Evolutionary conservation across 768 basidiomycete species (phyloP).

Genomic region (Erythrobasidium yunnanense): DNA sequence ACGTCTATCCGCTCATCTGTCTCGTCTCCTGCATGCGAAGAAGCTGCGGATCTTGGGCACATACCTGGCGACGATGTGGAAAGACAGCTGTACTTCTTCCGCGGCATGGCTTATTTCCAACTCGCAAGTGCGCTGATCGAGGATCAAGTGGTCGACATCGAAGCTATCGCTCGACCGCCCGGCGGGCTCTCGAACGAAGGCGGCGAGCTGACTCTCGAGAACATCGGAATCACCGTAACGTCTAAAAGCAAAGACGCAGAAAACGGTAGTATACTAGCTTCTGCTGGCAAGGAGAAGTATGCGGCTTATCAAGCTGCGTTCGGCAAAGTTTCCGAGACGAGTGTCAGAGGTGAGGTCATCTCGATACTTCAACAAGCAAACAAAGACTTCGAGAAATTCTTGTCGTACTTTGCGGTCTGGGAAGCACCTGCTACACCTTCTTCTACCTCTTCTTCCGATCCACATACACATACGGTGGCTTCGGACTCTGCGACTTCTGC

Average conservation of each 20-base stretch:
- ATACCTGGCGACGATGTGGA: conserved; percentile 79
- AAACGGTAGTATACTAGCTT: too few species aligned
- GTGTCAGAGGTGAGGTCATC: conserved; percentile 56
- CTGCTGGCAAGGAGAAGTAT: too few species aligned
- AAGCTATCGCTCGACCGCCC: conserved; percentile 51
- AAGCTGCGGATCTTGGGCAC: conserved; percentile 28
- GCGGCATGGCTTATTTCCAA: conserved; percentile 71
- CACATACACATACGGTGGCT: too few species aligned
- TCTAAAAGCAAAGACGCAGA: too few species aligned
- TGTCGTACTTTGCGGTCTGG: conserved; percentile 53
- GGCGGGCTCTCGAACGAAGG: conserved; percentile 50
- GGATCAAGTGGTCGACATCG: conserved; percentile 57
- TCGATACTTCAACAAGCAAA: conserved; percentile 60
- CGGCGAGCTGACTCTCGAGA: conserved; percentile 64
- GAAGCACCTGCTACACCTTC: conserved; percentile 24
- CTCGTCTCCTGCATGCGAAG: conserved; percentile 27
- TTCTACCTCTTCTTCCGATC: too few species aligned
- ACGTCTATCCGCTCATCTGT: too few species aligned
- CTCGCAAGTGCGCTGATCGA: conserved; percentile 68
- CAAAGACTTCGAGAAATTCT: conserved; percentile 74
- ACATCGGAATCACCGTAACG: conserved; percentile 49
- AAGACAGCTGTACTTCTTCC: conserved; percentile 68
- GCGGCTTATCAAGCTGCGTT: too few species aligned
- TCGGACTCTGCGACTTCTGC: too few species aligned
- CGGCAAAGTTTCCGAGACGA: too few species aligned